Evolutionary conservation across 2,329 filamentous ascomycete genomes (phyloP), one percentile per base, ranked within the genome.

Genomic region (Pseudogymnoascus sp.): DNA sequence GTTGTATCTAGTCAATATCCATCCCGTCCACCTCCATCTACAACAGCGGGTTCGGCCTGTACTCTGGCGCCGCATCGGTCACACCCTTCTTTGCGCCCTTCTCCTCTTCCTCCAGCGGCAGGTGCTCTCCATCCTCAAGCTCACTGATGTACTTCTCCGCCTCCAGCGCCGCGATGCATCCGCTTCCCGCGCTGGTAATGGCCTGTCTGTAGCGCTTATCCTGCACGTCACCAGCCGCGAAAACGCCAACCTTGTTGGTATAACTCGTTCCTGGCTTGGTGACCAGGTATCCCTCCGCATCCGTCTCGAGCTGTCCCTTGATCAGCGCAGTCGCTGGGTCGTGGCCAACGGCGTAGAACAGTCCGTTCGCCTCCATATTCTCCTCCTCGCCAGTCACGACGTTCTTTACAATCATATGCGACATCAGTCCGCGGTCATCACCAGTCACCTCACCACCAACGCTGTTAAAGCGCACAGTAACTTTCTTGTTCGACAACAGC

Each of bases 201-300:
- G 95, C 95, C 80, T 99, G 95, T 75, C 95, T 86, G 77, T 99
- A 99, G 74, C 88, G 86, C 87, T 97, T 99, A 76, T 99, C 96
- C 81, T 99, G 95, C 8, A 99, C 96, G 75, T 99, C 95, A 68
- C 95, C 95, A 8, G 93, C 95, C 39, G 95, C 95, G 74, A 97
- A 99, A 18, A 99, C 91, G 75, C 95, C 95, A 74, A 91, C 86
- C 5, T 97, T 77, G 77, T 86, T 96, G 59, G 95, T 99, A 73
- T 89, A 82, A 65, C 91, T 91, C 54, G 91, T 93, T 64, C 95
- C 96, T 3, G 95, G 89, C 76, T 89, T 85, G 64, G 95, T 99
- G 70, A 92, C 76, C 65, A 99, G 86, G 78, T 99, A 99, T 21
- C 91, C 92, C 67, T 99, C 93, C 67, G 85, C 83, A 73, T 99